phyloP scores from a whole-genome alignment of 2,329 filamentous ascomycete species.

The Neopestalotiopsis sp. region DNA sequence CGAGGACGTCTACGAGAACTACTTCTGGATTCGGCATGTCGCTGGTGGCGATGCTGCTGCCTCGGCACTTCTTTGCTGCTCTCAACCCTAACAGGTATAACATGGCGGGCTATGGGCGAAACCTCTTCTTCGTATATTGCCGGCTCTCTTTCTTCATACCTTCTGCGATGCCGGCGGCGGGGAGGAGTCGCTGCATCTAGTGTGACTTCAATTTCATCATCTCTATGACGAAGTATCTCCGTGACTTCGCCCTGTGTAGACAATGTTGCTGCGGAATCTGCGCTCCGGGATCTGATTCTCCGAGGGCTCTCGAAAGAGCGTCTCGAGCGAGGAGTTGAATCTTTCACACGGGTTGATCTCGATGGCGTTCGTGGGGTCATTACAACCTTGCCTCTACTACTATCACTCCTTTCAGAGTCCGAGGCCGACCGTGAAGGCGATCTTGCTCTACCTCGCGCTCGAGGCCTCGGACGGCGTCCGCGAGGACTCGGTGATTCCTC shows the following conservation, averaged over 20 bases:
- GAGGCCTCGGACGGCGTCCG: conserved; percentile 32
- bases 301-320: conserved; percentile 42
- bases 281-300: conserved; percentile 40
- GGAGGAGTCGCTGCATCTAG: conserved; percentile 4
- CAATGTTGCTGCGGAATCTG: conserved; percentile 43
- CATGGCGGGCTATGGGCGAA: conserved; percentile 23
- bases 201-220: background rate
- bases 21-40: conserved; percentile 32
- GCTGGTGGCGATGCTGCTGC: conserved; percentile 28
- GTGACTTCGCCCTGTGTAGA: conserved; percentile 27
- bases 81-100: conserved; percentile 25
- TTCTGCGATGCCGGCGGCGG: conserved; percentile 10
- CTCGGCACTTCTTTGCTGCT: conserved; percentile 27
- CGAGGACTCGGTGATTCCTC: conserved; percentile 24
- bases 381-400: conserved; percentile 22
- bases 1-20: conserved; percentile 29
- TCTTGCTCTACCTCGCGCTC: conserved; percentile 29
- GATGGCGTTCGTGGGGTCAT: conserved; percentile 36
- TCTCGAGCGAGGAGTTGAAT: conserved; percentile 44
- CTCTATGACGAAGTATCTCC: conserved; percentile 4
- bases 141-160: conserved; percentile 16
- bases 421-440: conserved; percentile 30
- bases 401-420: conserved; percentile 26
- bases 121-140: conserved; percentile 24
- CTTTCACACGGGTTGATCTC: conserved; percentile 41